These are phyloP conservation scores for Cadophora luteo-olivacea DNA, from an alignment of 2,329 filamentous ascomycete species.

Conservation along the genomic window DNA sequence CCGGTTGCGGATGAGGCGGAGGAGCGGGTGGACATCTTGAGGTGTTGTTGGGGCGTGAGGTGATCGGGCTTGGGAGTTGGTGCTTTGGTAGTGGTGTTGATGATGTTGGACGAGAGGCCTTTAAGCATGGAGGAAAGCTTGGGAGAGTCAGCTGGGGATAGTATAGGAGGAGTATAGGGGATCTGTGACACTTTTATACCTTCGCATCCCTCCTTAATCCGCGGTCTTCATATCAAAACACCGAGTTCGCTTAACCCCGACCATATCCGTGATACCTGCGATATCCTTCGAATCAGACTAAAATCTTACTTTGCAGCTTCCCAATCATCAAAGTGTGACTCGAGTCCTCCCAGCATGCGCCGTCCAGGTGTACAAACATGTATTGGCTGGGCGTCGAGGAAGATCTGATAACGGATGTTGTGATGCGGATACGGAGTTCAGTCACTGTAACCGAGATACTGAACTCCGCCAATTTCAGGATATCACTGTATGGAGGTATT, in stretches of 20 bases:
- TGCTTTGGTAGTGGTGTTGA: background rate
- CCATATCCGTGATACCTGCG: background rate
- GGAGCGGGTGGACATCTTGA: conserved; percentile 12
- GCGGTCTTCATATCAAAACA: background rate
- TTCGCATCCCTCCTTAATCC: background rate
- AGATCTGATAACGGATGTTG: background rate
- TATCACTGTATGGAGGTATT: no score
- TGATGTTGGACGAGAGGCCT: background rate
- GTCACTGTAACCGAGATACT: background rate
- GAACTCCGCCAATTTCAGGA: no score
- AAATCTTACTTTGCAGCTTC: background rate
- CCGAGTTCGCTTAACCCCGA: background rate
- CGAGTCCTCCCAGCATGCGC: background rate
- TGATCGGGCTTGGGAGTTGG: background rate
- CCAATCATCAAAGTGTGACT: background rate
- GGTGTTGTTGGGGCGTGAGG: background rate
- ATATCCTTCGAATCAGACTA: background rate
- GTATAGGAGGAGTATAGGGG: no score
- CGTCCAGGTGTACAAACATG: background rate
- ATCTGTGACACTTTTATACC: no score
- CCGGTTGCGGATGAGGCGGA: background rate
- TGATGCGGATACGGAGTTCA: conserved; percentile 16
- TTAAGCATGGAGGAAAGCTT: background rate
- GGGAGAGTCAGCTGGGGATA: no score
- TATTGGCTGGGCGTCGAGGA: background rate